Percentiles rank a stretch among this genome's conserved stretches.
Evolutionary conservation across 2,329 filamentous ascomycete genomes (phyloP).

Genomic region (Dactylonectria estremocensis): DNA sequence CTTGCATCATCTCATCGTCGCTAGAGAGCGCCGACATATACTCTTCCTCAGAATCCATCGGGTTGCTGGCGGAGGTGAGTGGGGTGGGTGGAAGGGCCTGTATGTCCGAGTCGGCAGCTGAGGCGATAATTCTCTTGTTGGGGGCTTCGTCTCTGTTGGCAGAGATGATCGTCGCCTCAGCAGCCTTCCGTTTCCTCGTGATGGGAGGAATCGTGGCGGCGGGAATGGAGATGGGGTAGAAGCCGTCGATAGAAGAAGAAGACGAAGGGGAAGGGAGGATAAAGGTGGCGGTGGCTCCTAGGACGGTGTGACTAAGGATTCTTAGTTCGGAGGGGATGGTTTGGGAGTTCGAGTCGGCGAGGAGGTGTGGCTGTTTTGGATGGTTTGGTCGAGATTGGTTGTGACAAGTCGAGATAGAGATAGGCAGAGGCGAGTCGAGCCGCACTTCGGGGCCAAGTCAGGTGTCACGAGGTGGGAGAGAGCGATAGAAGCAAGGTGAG

Average conservation of each 20-base stretch:
- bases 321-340: constrained; percentile 16
- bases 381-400: constrained; percentile 20
- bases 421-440: constrained; percentile 11
- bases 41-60: constrained; percentile 97
- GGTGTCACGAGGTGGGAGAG: constrained; percentile 27
- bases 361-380: constrained; percentile 24
- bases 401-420: constrained; percentile 8
- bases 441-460: constrained; percentile 8
- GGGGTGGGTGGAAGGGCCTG: constrained; percentile 70
- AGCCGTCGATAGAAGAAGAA: background rate
- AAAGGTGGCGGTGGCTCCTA: constrained; percentile 27
- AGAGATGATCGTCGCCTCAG: constrained; percentile 74
- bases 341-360: constrained; percentile 16
- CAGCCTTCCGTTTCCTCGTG: constrained; percentile 75
- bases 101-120: constrained; percentile 58
- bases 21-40: constrained; percentile 88
- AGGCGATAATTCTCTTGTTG: constrained; percentile 71
- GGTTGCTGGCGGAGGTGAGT: constrained; percentile 67
- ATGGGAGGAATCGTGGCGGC: constrained; percentile 72
- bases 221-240: constrained; percentile 16
- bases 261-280: background rate
- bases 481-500: background rate
- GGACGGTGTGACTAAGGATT: constrained; percentile 30
- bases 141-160: constrained; percentile 58
- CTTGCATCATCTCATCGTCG: constrained; percentile 80